Base-by-base conservation (phyloP, 495 filamentous ascomycete genomes). In the Neurospora tetraspora region DNA sequence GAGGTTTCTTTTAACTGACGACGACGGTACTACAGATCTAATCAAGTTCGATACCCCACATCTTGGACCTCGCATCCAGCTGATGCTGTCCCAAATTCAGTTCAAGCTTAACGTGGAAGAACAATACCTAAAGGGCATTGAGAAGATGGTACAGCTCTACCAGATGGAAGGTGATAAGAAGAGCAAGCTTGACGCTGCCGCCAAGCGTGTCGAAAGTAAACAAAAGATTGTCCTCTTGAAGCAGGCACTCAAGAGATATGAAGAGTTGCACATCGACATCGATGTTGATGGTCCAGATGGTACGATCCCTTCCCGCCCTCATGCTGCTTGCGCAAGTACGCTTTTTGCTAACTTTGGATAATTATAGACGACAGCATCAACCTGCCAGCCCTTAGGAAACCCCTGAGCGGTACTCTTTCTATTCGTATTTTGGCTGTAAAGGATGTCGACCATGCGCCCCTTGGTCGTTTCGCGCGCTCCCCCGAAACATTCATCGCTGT, bases 101-200 rank as follows among this genome's bases (percentile, higher is more conserved):
- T 99, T 99, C 83, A 99, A 99, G 83, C 85, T 98, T 68, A 98
- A 95, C 77, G 96, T 99, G 43, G 96, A 99, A 83, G 97, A 98
- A 78, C 96, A 99, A 82, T 99, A 99, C 83, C 96, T 98, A 77
- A 96, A 96, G 74, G 96, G 96, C 73, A 95, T 99, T 75, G 96
- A 99, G 82, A 99, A 99, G 86, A 99, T 99, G 96, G 92, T 97
- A 53, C 93, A 94, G 80, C 86, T 98, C 59, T 99, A 99, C 79
- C 91, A 96, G 81, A 94, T 98, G 84, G 96, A 98, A 81, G 95
- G 96, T n/a, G 96, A 99, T 78, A 90, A 93, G 73, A 98, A 97
- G 84, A 97, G 94, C 83, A 92, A 90, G 76, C 88, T 91, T 70
- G 96, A 99, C 83, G 96, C 96, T 34, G 93, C 97, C 78, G 92